These are phyloP conservation scores for Kluyveromyces dobzhanskii DNA, from an alignment of 805 yeast genomes.

Conservation along the genomic window DNA sequence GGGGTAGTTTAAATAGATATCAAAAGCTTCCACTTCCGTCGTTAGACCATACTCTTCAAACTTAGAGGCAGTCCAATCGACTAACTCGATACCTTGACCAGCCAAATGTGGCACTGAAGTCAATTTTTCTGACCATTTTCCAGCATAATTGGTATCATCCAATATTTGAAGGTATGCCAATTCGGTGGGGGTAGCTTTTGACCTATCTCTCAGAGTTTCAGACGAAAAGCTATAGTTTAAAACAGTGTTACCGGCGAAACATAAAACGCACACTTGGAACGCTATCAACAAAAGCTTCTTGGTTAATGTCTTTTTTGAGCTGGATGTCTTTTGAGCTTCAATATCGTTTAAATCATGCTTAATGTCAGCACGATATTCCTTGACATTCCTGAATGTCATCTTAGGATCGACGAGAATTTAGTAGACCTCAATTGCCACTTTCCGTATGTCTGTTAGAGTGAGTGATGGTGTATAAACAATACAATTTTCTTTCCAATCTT, in stretches of 20 bases:
- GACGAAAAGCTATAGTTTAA: background rate
- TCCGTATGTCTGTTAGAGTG: too few relatives aligned
- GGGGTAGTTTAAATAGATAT: conserved; percentile 60
- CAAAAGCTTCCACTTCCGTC: conserved; percentile 45
- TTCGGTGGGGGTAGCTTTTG: conserved; percentile 4
- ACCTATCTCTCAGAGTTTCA: background rate
- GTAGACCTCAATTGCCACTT: too few relatives aligned
- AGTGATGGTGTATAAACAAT: too few relatives aligned
- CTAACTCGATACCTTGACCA: conserved; percentile 41
- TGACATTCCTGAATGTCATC: background rate
- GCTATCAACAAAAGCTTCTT: background rate
- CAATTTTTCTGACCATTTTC: conserved; percentile 46
- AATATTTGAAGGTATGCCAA: conserved; percentile 20
- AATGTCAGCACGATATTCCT: background rate
- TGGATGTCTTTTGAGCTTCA: background rate
- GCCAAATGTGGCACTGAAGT: conserved; percentile 52
- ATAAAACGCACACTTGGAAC: background rate
- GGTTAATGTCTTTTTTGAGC: background rate
- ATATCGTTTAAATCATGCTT: background rate
- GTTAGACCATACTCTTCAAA: conserved; percentile 54
- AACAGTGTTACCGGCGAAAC: background rate
- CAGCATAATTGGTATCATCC: conserved; percentile 31
- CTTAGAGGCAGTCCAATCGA: conserved; percentile 50
- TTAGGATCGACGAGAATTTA: too few relatives aligned
- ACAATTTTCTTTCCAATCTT: too few relatives aligned